Evolutionary conservation across 768 basidiomycete genomes (phyloP), one percentile per base, ranked within the genome.

Genomic region (Nevesoporus exiguus): DNA sequence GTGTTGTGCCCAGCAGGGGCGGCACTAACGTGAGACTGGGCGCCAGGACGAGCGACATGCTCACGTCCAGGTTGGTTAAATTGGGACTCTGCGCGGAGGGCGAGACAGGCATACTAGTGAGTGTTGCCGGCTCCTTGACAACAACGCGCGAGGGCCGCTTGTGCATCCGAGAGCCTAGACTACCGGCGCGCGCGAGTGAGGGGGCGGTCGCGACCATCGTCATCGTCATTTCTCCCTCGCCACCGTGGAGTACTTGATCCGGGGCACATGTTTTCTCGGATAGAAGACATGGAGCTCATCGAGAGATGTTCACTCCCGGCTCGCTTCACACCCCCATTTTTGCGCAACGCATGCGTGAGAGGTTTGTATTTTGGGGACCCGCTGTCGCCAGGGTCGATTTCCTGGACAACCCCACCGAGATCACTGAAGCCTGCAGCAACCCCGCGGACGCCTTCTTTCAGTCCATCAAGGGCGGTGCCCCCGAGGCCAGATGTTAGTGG

Each of bases 401-500:
- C n/a, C n/a, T n/a, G n/a, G n/a, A n/a, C n/a, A n/a, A 56, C 15
- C 61, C 57, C 48, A 49, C 65, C 37, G 19, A 75, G 55, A 27
- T 74, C 74, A 30, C 58, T 66, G 43, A 72, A 68, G 25, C 68
- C 81, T 0, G 80, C 78, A 5, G 80, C 76, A 29, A 90, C 69
- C 44, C 87, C 71, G 36, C 85, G 74, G 4, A 87, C 82, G 15
- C 86, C 80, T 59, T 83, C 86, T 59, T 80, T 81, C 60, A 89
- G 76, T 7, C 83, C 83, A 59, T 83, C 84, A 0, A 87, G 62
- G 14, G 73, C 69, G 15, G 34, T 52, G 10, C 59, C 55, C 7
- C 65, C 55, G 7, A 66, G 52, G 15, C 61, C 55, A n/a, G n/a
- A n/a, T n/a, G n/a, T n/a, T n/a, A n/a, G n/a, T n/a, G n/a, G n/a